Evolutionary conservation across 1,284 basidiomycete species (phyloP).

Genomic region (Lentinula novae-zelandiae): DNA sequence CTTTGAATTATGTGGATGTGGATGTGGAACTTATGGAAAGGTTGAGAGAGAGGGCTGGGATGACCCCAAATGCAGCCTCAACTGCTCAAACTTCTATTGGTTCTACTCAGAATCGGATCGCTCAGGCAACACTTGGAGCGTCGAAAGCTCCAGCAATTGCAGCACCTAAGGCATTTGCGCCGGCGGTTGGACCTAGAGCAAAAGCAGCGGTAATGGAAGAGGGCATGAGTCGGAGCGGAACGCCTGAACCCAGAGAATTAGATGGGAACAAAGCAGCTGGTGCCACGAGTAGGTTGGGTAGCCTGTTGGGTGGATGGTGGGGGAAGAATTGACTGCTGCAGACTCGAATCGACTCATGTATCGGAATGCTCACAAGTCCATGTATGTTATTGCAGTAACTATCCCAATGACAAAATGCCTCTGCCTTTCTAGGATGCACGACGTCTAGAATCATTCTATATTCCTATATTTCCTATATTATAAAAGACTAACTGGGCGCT

Average conservation of each 20-base stretch:
- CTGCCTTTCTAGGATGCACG: too few relatives aligned
- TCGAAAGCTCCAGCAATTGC: background rate
- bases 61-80: constrained; percentile 25
- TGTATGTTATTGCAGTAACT: too few relatives aligned
- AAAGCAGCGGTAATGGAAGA: background rate
- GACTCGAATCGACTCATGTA: too few relatives aligned
- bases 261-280: constrained; percentile 12
- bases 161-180: background rate
- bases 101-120: background rate
- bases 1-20: constrained; percentile 87
- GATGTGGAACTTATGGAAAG: constrained; percentile 63
- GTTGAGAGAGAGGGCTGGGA: constrained; percentile 69
- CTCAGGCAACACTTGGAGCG: background rate
- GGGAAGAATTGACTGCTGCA: constrained; percentile 26
- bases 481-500: too few relatives aligned
- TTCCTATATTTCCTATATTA: too few relatives aligned
- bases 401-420: too few relatives aligned
- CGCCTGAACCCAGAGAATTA: constrained; percentile 3
- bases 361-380: too few relatives aligned
- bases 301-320: constrained; percentile 47
- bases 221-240: constrained; percentile 3
- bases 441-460: too few relatives aligned
- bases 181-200: background rate
- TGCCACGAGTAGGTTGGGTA: constrained; percentile 34
- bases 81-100: constrained; percentile 2